Evolutionary conservation across 148 eudicot genomes (phyloP).

Genomic region (Nepenthes mirabilis): DNA sequence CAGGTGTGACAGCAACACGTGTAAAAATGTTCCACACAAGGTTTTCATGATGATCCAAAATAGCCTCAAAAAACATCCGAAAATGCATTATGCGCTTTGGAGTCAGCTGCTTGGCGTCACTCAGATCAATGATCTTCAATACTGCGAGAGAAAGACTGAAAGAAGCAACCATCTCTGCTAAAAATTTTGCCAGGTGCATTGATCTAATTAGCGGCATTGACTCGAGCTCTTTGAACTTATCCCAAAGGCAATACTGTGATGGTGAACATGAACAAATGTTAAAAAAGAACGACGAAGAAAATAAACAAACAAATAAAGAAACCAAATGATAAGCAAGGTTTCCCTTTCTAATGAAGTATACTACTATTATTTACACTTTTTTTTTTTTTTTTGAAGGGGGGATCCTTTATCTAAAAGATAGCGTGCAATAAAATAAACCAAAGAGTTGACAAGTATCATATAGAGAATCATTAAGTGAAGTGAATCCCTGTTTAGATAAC

Average conservation of each 20-base stretch:
- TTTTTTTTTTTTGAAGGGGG: too few relatives aligned
- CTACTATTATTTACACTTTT: too few relatives aligned
- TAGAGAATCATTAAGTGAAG: too few relatives aligned
- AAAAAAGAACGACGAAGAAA: not conserved
- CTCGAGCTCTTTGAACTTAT: conserved; percentile 79
- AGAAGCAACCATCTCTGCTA: conserved; percentile 59
- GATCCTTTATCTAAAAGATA: too few relatives aligned
- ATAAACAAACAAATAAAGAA: too few relatives aligned
- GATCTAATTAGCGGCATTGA: conserved; percentile 67
- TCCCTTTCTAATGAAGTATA: too few relatives aligned
- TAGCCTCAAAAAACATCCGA: conserved; percentile 63
- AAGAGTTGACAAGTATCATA: too few relatives aligned
- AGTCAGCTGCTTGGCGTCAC: conserved; percentile 38
- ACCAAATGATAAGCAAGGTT: too few relatives aligned
- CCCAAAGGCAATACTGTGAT: conserved; percentile 84
- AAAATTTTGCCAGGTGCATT: conserved; percentile 67
- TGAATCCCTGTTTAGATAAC: too few relatives aligned
- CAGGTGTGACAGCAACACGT: conserved; percentile 55
- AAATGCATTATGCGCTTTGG: conserved; percentile 74
- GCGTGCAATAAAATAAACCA: too few relatives aligned
- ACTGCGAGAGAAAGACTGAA: conserved; percentile 72
- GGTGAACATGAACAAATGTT: not conserved
- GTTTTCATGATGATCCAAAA: conserved; percentile 53
- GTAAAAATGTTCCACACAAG: conserved; percentile 74
- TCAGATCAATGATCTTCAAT: conserved; percentile 57